Base-by-base conservation (phyloP, 2,329 filamentous ascomycete species). In the Pseudogymnoascus sp. region DNA sequence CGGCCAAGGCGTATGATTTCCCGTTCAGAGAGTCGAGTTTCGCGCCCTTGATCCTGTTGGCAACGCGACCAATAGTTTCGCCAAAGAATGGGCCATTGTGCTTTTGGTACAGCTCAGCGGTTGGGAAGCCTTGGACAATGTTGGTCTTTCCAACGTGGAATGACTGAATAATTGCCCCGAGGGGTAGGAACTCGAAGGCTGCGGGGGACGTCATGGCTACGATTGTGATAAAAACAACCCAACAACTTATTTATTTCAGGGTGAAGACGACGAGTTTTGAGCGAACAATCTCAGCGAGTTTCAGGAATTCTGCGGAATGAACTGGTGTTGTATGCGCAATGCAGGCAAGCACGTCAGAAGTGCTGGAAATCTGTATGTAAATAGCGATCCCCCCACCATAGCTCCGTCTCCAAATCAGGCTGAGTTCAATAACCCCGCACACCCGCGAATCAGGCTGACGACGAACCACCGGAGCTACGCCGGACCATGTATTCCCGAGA, bases 101-200 rank as follows among this genome's bases (percentile, higher is more conserved):
- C 69, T 84, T 77, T 67, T 83, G 83, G 78, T 97, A 97, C 65
- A 88, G 84, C 50, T 89, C 85, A 62, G 89, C 83, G 13, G 82
- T 86, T 17, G 89, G 84, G 78, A 97, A 97, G 62, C 88, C 87
- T 69, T 95, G 89, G 21, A 97, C 93, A 68, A 99, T 95, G 78
- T 97, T 95, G 73, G 84, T 79, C 67, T 86, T 88, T 65, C 83
- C 88, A 69, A 97, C 83, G 59, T 81, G 83, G 79, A 97, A 88
- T 72, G 89, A 84, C 74, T 97, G 87, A 73, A 95, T 88, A 73
- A 91, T 90, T 70, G 88, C 90, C 66, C 90, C 90, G 60, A 90
- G 81, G 23, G 89, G 87, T 66, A 93, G 79, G 76, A 93, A 90
- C 46, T 81, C 79, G 71, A 88, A 83, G 46, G 82, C 64, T 38